Base-by-base conservation (phyloP, 441 rosid genomes). In the Populus tomentosa region DNA sequence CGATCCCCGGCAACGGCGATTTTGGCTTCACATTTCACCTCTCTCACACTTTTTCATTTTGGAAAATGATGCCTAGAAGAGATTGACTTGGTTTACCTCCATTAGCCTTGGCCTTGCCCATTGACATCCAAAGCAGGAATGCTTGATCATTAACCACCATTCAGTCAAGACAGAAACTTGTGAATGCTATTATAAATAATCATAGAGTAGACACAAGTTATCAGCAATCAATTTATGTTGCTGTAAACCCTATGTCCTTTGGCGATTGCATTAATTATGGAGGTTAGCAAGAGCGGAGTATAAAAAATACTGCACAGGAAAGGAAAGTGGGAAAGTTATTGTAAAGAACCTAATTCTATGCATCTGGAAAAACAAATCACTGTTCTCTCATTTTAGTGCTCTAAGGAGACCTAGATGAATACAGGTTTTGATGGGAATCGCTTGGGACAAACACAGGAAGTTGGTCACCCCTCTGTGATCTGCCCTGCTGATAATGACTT, bases 1-100 rank as follows among this genome's bases (percentile, higher is more conserved):
- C 91, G 92, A 89, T 86, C 92, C 94, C 92, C 90, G 89, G 90
- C 93, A 93, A 87, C 93, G 89, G 94, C 89, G 90, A 26, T 33
- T 6, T 50, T 53, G 0, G 0, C 8, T 30, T 30, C 21, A 6
- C 0, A 5, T 53, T 53, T 3, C 4, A n/a, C 30, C 2, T 28
- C 30, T 2, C 30, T 2, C 30, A 0, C 3, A 28, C 30, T 28
- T 28, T 53, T 53, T 6, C 61, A 16, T 53, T 18, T 53, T 53
- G 61, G 61, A 53, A 53, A 53, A 53, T 18, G 61, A 16, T 4
- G 7, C n/a, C 8, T 5, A 18, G 8, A 6, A 53, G n/a, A 53
- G 61, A 53, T 53, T 16, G 61, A 53, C 61, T 53, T 18, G 0
- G 61, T 16, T 53, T 53, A 16, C n/a, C 61, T 53, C 61, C 30